A percentile compares a stretch with the other conserved stretches of the same genome.
Evolutionary conservation across 176 grass and related monocot species (phyloP).

Genomic region (Oryza meyeriana): DNA sequence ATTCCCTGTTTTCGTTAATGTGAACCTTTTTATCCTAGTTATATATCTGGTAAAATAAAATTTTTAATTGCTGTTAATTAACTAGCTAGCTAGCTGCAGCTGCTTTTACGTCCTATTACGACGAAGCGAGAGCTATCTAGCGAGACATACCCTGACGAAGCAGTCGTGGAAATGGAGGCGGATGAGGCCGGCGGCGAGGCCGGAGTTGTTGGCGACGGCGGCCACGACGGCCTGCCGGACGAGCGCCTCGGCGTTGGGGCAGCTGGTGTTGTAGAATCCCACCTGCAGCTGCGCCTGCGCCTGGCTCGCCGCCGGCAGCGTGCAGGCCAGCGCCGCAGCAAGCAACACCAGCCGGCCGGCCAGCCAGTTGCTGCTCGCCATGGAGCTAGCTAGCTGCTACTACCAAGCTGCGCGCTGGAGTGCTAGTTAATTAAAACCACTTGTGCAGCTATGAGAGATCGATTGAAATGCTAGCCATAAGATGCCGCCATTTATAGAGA

Average conservation of each 20-base stretch:
- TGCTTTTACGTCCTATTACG: background rate
- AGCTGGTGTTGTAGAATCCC: constrained; percentile 61
- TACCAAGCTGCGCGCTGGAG: no score
- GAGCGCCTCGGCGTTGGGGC: constrained; percentile 61
- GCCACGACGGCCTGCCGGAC: constrained; percentile 54
- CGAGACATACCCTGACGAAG: constrained; percentile 54
- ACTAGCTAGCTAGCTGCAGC: background rate
- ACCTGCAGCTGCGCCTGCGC: constrained; percentile 44
- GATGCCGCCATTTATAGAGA: background rate
- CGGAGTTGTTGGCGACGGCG: constrained; percentile 58
- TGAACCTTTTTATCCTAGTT: no score
- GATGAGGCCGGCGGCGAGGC: constrained; percentile 65
- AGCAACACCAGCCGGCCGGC: constrained; percentile 14
- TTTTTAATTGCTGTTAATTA: background rate
- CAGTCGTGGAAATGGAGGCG: constrained; percentile 86
- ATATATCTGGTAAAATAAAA: background rate
- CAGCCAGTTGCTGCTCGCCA: background rate
- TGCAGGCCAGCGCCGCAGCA: constrained; percentile 12
- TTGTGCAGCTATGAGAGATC: background rate
- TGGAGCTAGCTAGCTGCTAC: no score
- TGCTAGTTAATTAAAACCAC: no score
- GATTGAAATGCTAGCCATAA: background rate
- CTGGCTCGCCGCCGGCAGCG: constrained; percentile 18
- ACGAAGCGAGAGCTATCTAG: no score
- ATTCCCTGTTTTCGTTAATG: background rate